Evolutionary conservation across 805 yeast species (phyloP).

Genomic region (Barnettozyma sucrosica): DNA sequence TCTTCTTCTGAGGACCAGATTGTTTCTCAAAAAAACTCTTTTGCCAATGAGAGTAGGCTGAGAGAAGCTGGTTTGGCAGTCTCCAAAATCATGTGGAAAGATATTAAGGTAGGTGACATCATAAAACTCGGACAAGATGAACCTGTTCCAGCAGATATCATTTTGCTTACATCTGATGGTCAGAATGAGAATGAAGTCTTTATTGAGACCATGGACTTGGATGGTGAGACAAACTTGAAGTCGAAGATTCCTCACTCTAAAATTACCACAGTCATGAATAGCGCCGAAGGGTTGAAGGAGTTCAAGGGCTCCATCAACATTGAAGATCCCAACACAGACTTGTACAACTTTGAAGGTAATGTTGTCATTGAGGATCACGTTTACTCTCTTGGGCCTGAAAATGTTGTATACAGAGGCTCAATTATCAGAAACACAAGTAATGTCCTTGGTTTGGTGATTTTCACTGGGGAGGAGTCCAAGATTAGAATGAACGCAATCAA

Average conservation of each 20-base stretch:
- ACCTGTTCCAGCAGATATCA: slow-evolving; percentile 90
- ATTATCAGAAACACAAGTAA: slow-evolving; percentile 77
- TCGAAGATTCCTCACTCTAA: slow-evolving; percentile 63
- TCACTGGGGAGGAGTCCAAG: slow-evolving; percentile 94
- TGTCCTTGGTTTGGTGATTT: slow-evolving; percentile 74
- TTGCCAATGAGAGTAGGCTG: slow-evolving; percentile 24
- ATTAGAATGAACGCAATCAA: slow-evolving; percentile 91
- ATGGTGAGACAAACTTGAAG: slow-evolving; percentile 94
- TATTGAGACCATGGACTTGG: slow-evolving; percentile 95
- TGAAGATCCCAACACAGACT: slow-evolving; percentile 90
- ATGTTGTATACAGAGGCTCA: slow-evolving; percentile 88
- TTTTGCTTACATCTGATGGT: slow-evolving; percentile 62
- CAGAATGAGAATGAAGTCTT: slow-evolving; percentile 47
- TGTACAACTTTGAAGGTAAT: slow-evolving; percentile 88
- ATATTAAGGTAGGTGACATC: slow-evolving; percentile 84
- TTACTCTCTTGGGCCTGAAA: slow-evolving; percentile 69
- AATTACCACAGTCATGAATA: slow-evolving; percentile 44
- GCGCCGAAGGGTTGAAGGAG: slow-evolving; percentile 44
- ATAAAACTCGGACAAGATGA: slow-evolving; percentile 71
- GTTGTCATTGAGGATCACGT: slow-evolving; percentile 34
- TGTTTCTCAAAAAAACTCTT: slow-evolving; percentile 19
- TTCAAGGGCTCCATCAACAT: slow-evolving; percentile 51
- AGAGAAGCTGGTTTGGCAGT: slow-evolving; percentile 19
- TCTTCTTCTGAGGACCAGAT: slow-evolving; percentile 1
- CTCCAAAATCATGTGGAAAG: slow-evolving; percentile 52